Percentiles rank a stretch among this genome's conserved stretches.
phyloP scores from a whole-genome alignment of 2,329 filamentous ascomycete genomes.

The Lachnellula willkommii region DNA sequence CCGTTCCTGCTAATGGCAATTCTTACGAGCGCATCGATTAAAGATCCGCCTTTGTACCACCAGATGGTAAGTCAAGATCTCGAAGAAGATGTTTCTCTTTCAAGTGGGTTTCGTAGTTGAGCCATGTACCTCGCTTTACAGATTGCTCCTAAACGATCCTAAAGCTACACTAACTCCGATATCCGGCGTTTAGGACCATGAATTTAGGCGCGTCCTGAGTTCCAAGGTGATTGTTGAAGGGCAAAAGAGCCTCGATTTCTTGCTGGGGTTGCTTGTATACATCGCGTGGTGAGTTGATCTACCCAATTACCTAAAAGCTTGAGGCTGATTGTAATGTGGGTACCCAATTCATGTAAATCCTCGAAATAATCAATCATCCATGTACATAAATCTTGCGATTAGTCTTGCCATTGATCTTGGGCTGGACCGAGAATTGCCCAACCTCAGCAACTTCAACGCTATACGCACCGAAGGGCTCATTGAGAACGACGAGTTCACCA shows the following conservation, averaged over 20 bases:
- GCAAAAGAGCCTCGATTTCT: conserved; percentile 50
- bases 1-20: conserved; percentile 29
- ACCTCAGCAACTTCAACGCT: conserved; percentile 15
- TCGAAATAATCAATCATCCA: conserved; percentile 27
- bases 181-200: conserved; percentile 12
- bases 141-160: too few relatives aligned
- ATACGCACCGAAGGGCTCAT: conserved; percentile 19
- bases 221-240: conserved; percentile 44
- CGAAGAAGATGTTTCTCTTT: too few relatives aligned
- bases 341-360: conserved; percentile 29
- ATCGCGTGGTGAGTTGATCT: conserved; percentile 45
- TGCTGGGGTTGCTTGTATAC: conserved; percentile 56
- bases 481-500: conserved; percentile 17
- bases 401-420: conserved; percentile 31
- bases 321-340: conserved; percentile 11
- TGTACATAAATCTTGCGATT: conserved; percentile 30
- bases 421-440: conserved; percentile 23
- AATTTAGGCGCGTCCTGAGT: conserved; percentile 27
- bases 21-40: conserved; percentile 23
- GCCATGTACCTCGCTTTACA: too few relatives aligned
- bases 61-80: conserved; percentile 12
- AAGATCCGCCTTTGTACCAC: conserved; percentile 21
- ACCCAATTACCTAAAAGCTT: not conserved
- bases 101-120: too few relatives aligned
- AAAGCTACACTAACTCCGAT: too few relatives aligned